phyloP scores from a whole-genome alignment of 2,329 filamentous ascomycete genomes.

The Blastomyces parvus region DNA sequence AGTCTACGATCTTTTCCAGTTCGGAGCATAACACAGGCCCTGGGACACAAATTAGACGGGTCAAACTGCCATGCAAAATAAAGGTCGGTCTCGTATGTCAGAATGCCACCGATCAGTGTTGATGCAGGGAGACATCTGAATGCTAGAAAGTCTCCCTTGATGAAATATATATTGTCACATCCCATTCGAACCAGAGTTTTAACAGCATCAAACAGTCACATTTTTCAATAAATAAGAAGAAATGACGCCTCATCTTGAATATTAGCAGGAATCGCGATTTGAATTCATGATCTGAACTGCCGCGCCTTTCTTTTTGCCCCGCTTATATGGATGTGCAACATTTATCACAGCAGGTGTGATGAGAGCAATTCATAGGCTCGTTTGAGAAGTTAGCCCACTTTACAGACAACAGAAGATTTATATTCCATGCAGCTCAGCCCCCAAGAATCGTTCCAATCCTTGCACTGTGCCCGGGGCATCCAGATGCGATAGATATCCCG shows the following conservation, averaged over 20 bases:
- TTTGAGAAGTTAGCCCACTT: background rate
- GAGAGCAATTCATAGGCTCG: background rate
- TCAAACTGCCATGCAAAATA: constrained; percentile 49
- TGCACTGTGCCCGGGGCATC: background rate
- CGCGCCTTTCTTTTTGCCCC: background rate
- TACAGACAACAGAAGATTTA: background rate
- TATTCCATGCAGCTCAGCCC: background rate
- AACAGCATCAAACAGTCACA: too few species aligned
- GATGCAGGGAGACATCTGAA: constrained; percentile 25
- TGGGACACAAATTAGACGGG: constrained; percentile 27
- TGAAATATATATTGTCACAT: constrained; percentile 42
- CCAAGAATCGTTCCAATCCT: background rate
- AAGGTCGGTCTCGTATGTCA: constrained; percentile 46
- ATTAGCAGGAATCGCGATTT: too few species aligned
- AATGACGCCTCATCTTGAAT: too few species aligned
- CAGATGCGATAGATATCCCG: background rate
- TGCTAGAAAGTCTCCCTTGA: constrained; percentile 39
- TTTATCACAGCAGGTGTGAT: background rate
- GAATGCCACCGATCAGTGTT: constrained; percentile 38
- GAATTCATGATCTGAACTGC: background rate
- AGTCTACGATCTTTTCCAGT: background rate
- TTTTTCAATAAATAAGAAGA: too few species aligned
- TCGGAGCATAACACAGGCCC: constrained; percentile 21
- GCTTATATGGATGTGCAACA: background rate
- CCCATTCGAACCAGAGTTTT: constrained; percentile 38